Percentiles rank a stretch among this genome's conserved stretches.
phyloP scores from a whole-genome alignment of 2,329 filamentous ascomycete genomes.

The Neofusicoccum ribis region DNA sequence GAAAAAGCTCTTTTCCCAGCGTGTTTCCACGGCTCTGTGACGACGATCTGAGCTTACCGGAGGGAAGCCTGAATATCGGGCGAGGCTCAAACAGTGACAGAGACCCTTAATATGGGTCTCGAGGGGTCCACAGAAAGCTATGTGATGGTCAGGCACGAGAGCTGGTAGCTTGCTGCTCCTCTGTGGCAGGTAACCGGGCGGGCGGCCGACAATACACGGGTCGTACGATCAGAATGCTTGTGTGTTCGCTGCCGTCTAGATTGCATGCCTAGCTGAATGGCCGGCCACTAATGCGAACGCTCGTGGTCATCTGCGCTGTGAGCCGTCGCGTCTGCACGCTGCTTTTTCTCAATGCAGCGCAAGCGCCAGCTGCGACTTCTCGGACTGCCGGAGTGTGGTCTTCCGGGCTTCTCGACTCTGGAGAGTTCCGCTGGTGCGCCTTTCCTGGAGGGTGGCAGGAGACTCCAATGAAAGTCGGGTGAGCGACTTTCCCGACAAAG shows the following conservation, averaged over 20 bases:
- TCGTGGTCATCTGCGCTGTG: slow-evolving; percentile 1
- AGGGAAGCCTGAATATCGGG: background rate
- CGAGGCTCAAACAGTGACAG: background rate
- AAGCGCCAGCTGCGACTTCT: background rate
- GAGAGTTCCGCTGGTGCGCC: background rate
- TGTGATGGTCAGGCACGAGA: background rate
- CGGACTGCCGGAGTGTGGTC: background rate
- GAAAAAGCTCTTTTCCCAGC: background rate
- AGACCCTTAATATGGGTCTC: background rate
- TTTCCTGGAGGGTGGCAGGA: too few species aligned
- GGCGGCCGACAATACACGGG: background rate
- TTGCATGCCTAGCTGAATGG: background rate
- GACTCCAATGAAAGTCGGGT: too few species aligned
- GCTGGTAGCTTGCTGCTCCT: background rate
- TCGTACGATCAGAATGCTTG: background rate
- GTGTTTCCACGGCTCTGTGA: background rate
- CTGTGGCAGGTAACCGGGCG: background rate
- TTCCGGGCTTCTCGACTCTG: background rate
- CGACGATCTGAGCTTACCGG: background rate
- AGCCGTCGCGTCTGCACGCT: background rate
- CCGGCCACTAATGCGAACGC: background rate
- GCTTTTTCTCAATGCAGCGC: background rate
- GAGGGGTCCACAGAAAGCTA: background rate
- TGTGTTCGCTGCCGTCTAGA: background rate
- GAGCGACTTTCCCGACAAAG: too few species aligned